phyloP scores from a whole-genome alignment of 352 stramenopile species.

The Thraustotheca clavata region DNA sequence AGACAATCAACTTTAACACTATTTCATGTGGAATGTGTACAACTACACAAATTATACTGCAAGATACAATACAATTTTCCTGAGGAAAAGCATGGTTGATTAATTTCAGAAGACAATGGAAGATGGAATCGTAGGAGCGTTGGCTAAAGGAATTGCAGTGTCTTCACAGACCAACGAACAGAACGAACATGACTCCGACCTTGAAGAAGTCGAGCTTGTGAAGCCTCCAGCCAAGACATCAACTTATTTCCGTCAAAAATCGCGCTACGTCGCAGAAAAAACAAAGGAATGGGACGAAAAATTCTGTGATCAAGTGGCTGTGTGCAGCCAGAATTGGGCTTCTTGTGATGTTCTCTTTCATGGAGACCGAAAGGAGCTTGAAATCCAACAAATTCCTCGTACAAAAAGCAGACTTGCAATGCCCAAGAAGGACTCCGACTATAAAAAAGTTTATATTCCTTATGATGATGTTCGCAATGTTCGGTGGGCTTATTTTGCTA shows the following conservation, averaged over 20 bases:
- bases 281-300: neutral
- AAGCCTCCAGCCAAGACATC: neutral
- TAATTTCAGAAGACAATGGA: neutral
- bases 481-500: neutral
- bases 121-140: neutral
- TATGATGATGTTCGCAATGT: neutral
- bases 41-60: too few relatives aligned
- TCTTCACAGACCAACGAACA: neutral
- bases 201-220: neutral
- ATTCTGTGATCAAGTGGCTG: neutral
- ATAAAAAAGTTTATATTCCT: constrained; percentile 2
- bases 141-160: neutral
- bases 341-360: neutral
- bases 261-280: neutral
- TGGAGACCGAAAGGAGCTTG: neutral
- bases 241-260: neutral
- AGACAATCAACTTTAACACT: too few relatives aligned
- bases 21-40: too few relatives aligned
- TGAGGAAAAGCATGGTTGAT: neutral
- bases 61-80: too few relatives aligned
- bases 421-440: neutral
- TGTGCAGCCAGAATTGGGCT: neutral
- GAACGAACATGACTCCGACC: neutral
- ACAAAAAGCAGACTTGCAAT: neutral
- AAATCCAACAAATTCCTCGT: neutral